These are phyloP conservation scores for Rhodotorula sp. DNA, from an alignment of 1,284 basidiomycete species.

Conservation along the genomic window DNA sequence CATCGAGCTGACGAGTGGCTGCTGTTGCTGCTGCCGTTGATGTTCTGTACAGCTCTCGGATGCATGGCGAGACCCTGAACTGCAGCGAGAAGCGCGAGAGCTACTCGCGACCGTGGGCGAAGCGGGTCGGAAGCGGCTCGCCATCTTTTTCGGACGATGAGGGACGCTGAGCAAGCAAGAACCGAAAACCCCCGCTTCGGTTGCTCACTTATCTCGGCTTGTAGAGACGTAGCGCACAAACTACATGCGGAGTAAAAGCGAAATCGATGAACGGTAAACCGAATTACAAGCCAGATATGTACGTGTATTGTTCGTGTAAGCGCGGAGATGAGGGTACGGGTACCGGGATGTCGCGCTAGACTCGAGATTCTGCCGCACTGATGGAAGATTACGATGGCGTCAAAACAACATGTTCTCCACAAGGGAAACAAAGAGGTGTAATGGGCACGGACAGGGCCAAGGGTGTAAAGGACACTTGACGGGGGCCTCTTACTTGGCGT, in stretches of 20 bases:
- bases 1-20: background rate
- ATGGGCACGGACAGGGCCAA: too few relatives aligned
- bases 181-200: too few relatives aligned
- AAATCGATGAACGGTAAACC: background rate
- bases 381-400: too few relatives aligned
- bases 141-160: constrained; percentile 27
- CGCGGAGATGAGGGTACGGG: too few relatives aligned
- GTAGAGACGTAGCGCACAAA: too few relatives aligned
- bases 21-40: background rate
- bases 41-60: constrained; percentile 33
- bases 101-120: constrained; percentile 43
- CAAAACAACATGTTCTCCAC: too few relatives aligned
- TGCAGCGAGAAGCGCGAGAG: constrained; percentile 34
- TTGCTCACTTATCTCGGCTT: too few relatives aligned
- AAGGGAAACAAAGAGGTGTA: too few relatives aligned
- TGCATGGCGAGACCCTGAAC: constrained; percentile 30
- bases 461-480: too few relatives aligned
- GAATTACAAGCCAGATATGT: background rate
- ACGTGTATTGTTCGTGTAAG: background rate
- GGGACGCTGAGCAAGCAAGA: too few relatives aligned
- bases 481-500: background rate
- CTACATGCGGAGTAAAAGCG: background rate
- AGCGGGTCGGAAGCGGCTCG: constrained; percentile 22
- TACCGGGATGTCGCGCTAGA: too few relatives aligned
- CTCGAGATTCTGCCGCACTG: too few relatives aligned